phyloP scores from a whole-genome alignment of 768 basidiomycete genomes.

The Podaxis sp. region DNA sequence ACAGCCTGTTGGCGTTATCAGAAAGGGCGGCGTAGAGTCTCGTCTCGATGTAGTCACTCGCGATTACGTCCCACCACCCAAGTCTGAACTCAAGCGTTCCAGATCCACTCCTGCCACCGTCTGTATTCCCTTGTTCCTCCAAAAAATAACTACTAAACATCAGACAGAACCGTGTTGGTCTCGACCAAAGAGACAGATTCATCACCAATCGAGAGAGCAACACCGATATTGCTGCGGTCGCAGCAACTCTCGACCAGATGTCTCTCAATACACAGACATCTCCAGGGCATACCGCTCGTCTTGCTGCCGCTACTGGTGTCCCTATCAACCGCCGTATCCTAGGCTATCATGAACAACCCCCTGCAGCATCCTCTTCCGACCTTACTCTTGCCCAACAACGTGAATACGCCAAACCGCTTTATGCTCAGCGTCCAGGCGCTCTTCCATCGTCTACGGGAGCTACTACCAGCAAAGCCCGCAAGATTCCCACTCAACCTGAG shows the following conservation, averaged over 20 bases:
- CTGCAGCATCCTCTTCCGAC: conserved; percentile 70
- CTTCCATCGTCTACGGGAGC: conserved; percentile 63
- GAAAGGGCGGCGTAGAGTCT: conserved; percentile 76
- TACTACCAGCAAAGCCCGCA: conserved; percentile 68
- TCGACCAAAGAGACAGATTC: conserved; percentile 61
- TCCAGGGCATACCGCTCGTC: conserved; percentile 75
- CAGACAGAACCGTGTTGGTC: conserved; percentile 42
- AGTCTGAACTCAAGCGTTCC: conserved; percentile 65
- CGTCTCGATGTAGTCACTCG: conserved; percentile 73
- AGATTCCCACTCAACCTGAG: conserved; percentile 84
- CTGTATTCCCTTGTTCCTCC: conserved; percentile 14
- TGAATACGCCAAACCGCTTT: conserved; percentile 73
- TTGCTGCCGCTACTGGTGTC: conserved; percentile 74
- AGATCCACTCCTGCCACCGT: conserved; percentile 69
- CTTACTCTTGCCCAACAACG: conserved; percentile 73
- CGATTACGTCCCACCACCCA: conserved; percentile 71
- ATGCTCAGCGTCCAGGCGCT: conserved; percentile 61
- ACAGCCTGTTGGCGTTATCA: conserved; percentile 53
- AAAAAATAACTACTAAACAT: conserved; percentile 3
- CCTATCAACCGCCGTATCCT: conserved; percentile 80
- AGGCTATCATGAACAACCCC: conserved; percentile 86
- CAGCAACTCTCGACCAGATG: conserved; percentile 65
- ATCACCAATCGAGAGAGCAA: conserved; percentile 57
- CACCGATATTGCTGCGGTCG: conserved; percentile 38
- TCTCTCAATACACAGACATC: conserved; percentile 59